Percentiles rank a stretch among this genome's conserved stretches.
Evolutionary conservation across 2,329 filamentous ascomycete genomes (phyloP).

Genomic region (Apiospora phragmitis): DNA sequence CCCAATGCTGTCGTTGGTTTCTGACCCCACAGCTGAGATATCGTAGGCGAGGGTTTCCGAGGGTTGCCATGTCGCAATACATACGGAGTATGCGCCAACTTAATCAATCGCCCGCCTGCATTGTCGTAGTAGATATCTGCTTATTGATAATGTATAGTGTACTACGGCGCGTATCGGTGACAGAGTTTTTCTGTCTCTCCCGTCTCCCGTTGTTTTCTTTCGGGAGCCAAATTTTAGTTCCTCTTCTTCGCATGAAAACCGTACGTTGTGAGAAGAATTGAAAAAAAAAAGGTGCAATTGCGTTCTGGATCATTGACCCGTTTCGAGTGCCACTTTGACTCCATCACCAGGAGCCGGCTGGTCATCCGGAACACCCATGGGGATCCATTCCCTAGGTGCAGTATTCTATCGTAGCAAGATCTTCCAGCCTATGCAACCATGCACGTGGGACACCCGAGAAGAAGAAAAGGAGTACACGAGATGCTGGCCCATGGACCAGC

Average conservation of each 20-base stretch:
- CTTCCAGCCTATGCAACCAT: slow-evolving; percentile 8
- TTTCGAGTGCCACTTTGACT: slow-evolving; percentile 3
- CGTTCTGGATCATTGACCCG: slow-evolving; percentile 2
- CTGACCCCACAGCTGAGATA: background rate
- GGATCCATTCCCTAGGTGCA: slow-evolving; percentile 3
- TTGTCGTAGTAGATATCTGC: background rate
- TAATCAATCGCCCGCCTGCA: background rate
- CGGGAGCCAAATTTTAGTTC: background rate
- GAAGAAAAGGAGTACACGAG: background rate
- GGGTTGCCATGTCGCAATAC: background rate
- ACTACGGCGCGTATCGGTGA: background rate
- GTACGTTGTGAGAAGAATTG: background rate
- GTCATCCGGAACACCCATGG: background rate
- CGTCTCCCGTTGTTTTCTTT: background rate
- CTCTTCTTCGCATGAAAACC: background rate
- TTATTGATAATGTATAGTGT: background rate
- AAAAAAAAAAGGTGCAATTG: background rate
- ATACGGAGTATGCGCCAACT: no score
- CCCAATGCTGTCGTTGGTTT: background rate
- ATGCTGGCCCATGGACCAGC: background rate
- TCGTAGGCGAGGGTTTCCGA: background rate
- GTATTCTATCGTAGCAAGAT: background rate
- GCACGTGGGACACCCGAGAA: background rate
- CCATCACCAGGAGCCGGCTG: slow-evolving; percentile 1
- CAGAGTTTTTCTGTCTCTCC: background rate